A percentile compares a stretch with the other conserved stretches of the same genome.
Conservation (phyloP, 371 early-diverging fungal species). For the Cokeromyces recurvatus region DNA sequence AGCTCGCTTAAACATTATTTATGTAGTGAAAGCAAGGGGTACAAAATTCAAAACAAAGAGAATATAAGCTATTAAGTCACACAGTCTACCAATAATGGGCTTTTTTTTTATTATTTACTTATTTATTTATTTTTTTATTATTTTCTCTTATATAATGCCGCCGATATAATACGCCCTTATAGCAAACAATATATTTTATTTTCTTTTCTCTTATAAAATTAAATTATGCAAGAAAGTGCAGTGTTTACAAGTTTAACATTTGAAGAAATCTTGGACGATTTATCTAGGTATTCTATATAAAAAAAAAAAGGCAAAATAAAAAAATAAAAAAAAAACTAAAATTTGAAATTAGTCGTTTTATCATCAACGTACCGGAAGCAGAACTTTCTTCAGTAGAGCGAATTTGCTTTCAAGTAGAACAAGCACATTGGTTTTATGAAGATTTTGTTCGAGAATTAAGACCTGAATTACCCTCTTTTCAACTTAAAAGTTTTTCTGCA, state of each 20-base stretch:
- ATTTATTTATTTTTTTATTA: not conserved
- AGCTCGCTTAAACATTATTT: conserved; percentile 11
- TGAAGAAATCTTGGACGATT: conserved; percentile 79
- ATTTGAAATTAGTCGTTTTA: conserved; percentile 79
- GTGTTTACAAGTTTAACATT: conserved; percentile 68
- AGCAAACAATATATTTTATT: no score
- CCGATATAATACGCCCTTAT: no score
- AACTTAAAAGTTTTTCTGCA: conserved; percentile 79
- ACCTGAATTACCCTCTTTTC: conserved; percentile 72
- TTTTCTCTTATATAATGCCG: no score
- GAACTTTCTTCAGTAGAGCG: conserved; percentile 89
- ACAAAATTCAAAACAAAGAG: no score
- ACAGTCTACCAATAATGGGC: no score
- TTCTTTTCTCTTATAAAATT: no score
- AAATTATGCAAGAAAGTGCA: conserved; percentile 11
- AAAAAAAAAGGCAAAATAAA: no score
- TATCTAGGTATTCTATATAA: conserved; percentile 74
- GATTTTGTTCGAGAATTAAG: conserved; percentile 92
- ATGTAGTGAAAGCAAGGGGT: not conserved
- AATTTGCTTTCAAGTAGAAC: conserved; percentile 98
- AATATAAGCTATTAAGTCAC: no score
- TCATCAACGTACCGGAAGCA: conserved; percentile 93
- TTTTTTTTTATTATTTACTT: not conserved
- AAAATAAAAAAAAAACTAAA: no score
- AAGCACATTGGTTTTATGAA: conserved; percentile 99